Evolutionary conservation across 2,329 filamentous ascomycete species (phyloP), one percentile per base, ranked within the genome.

Genomic region (Microsporum audouinii): DNA sequence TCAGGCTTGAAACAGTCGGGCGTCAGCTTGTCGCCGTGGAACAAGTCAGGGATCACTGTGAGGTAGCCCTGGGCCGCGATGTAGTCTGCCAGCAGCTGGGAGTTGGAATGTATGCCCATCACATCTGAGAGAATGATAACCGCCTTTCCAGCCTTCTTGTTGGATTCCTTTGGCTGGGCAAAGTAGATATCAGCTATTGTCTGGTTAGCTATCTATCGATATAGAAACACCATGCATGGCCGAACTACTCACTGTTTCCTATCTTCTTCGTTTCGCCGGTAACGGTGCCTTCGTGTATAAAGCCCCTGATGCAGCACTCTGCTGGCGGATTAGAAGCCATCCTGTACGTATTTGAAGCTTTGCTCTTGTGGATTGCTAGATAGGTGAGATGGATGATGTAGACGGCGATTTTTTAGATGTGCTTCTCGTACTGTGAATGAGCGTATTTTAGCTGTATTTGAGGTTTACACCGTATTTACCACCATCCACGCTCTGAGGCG

Each of bases 11-110:
- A 31, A 12, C 74, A 5, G 77, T 74, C 70, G 56, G 75, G 77
- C 70, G 85, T 81, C 64, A 86, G 68, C 1, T 76, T 69, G 68
- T 89, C 84, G 63, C 85, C 86, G 64, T 84, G 79, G 79, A 90
- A 88, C 59, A 88, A 73, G 71, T 91, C 88, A 33, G 87, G 82
- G 63, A 91, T 79, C 47, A 89, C 75, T 61, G 81, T 81, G 61
- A 85, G 77, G 76, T 89, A 90, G 66, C 86, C 88, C 71, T 87
- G 87, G 65, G 83, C 82, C 61, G 88, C 88, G 71, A 82, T 88
- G 68, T 88, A 83, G 76, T 91, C 88, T 63, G 88, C 88, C 67
- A 90, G 82, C 64, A 88, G 77, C 73, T 86, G 74, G 69, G 77
- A 75, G 73, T 87, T 85, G 71, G 73, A 72, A 71, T 80, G 82